Percentiles rank a stretch among this genome's conserved stretches.
Evolutionary conservation across 306 rosid genomes (phyloP).

Genomic region (Cyamopsis tetragonoloba): DNA sequence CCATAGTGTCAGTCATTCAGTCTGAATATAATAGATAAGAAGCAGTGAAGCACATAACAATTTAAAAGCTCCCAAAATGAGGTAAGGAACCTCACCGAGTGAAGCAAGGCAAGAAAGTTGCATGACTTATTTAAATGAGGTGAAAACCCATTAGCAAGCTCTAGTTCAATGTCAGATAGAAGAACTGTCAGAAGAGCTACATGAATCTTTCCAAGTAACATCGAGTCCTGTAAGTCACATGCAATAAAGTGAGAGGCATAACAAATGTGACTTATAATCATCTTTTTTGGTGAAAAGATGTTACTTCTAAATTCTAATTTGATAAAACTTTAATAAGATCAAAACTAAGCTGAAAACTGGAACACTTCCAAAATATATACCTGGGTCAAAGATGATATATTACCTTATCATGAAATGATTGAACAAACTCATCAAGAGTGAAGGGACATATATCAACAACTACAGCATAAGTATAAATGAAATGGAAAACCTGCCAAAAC

Average conservation of each 20-base stretch:
- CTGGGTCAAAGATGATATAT: slow-evolving; percentile 32
- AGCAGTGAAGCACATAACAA: background rate
- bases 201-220: slow-evolving; percentile 83
- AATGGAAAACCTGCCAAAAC: slow-evolving; percentile 75
- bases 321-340: slow-evolving; percentile 3
- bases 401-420: slow-evolving; percentile 94
- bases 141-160: slow-evolving; percentile 49
- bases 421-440: slow-evolving; percentile 90
- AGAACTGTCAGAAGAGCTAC: slow-evolving; percentile 78
- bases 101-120: slow-evolving; percentile 87
- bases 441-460: slow-evolving; percentile 65
- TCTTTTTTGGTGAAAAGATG: too few species aligned
- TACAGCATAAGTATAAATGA: slow-evolving; percentile 74
- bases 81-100: slow-evolving; percentile 62
- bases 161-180: slow-evolving; percentile 66
- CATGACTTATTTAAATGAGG: slow-evolving; percentile 71
- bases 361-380: slow-evolving; percentile 12
- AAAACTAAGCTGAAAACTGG: slow-evolving; percentile 13
- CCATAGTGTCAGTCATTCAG: slow-evolving; percentile 12
- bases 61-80: slow-evolving; percentile 12
- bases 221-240: slow-evolving; percentile 61
- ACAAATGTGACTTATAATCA: slow-evolving; percentile 13
- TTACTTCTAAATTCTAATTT: too few species aligned
- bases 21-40: background rate
- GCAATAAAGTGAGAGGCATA: slow-evolving; percentile 9